phyloP scores from a whole-genome alignment of 177 flowering plant genomes.

The Tripterygium wilfordii region DNA sequence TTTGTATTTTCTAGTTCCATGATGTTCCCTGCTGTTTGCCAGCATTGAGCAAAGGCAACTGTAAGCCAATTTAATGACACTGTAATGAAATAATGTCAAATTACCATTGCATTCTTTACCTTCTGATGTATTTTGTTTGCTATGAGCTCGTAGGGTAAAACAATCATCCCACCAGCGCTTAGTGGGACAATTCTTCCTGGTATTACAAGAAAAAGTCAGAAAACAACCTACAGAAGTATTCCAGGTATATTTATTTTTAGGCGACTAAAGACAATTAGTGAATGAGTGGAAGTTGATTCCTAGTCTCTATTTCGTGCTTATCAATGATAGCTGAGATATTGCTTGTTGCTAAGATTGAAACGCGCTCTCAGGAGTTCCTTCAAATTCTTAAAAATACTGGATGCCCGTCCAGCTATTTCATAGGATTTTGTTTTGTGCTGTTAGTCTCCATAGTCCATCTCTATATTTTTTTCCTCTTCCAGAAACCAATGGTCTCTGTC shows the following conservation, averaged over 20 bases:
- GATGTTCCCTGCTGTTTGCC: no score
- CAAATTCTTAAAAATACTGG: not conserved
- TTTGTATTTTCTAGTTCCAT: no score
- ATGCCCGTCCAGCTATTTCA: not conserved
- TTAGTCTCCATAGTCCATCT: no score
- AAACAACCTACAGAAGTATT: conserved; percentile 2
- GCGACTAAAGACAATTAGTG: not conserved
- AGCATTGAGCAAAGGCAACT: no score
- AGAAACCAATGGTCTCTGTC: no score
- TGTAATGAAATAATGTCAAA: no score
- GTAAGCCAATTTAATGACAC: no score
- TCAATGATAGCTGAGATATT: not conserved
- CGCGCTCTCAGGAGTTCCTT: no score
- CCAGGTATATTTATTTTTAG: conserved; percentile 3
- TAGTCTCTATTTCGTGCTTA: not conserved
- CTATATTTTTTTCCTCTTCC: no score
- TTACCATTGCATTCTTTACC: no score
- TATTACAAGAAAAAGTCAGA: conserved; percentile 8
- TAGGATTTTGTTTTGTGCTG: no score
- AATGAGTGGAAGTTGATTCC: not conserved
- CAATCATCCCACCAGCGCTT: conserved; percentile 7
- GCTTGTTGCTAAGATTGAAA: not conserved
- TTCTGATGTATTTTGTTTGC: no score
- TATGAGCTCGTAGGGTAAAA: conserved; percentile 3
- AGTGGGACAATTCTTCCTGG: conserved; percentile 13